Base-by-base conservation (phyloP, 202 grass and related monocot genomes). In the Bolboschoenoplectus hybrid region DNA sequence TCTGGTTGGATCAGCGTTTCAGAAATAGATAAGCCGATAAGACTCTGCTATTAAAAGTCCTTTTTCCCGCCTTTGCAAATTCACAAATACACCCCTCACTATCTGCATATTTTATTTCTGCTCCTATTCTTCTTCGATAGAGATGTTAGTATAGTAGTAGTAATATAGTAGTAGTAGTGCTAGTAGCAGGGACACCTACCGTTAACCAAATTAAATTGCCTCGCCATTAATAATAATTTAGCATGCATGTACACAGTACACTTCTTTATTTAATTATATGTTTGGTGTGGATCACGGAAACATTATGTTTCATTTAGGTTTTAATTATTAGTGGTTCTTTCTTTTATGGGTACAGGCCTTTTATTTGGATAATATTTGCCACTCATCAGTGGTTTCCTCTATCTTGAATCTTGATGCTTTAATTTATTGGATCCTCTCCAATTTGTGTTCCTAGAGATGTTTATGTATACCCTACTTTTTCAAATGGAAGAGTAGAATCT, bases 21-120 rank as follows among this genome's bases (percentile, higher is more conserved):
- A 45, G 67, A 71, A 71, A 71, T 19, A 71, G 35, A 41, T 67
- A 67, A 67, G 63, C 63, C 20, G 38, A 70, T 71, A 71, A 71
- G 39, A 2, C 67, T n/a, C 26, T 46, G 67, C 40, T 45, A 71
- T 26, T 26, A 26, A 26, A 71, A 19, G 40, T 16, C 40, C 7
- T 45, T 46, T 70, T 70, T 9, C 41, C 26, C 26, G 26, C 26
- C 17, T 71, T 45, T 70, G 11, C 5, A 9, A 71, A 43, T 71
- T 71, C 40, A 46, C 67, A 71, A 71, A 62, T 20, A 19, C 8
- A 8, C 7, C 67, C 67, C 16, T 44, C 40, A 71, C 6, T 16
- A 71, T 71, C 41, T 71, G 67, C 67, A 62, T 45, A 5, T 41
- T 40, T 17, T 41, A 11, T 40, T 68, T 35, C 36, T 68, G 17